Base-by-base conservation (phyloP, 345 rosid species). In the Kandelia obovata region DNA sequence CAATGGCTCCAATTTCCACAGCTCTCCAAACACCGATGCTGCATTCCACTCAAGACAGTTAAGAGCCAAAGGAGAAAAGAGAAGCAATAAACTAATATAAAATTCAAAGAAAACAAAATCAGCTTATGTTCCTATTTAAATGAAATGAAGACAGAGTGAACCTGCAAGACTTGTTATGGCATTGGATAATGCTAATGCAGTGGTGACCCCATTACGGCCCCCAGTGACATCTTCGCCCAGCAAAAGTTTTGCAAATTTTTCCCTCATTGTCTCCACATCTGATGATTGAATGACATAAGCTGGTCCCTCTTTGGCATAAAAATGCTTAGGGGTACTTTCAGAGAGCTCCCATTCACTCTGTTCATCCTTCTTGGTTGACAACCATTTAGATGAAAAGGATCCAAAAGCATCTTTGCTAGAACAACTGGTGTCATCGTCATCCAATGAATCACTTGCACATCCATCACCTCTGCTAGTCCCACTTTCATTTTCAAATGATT, bases 1-100 rank as follows among this genome's bases (percentile, higher is more conserved):
- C 56, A 95, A 76, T 1, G 99, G 99, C 81, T 94, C 97, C 73
- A 95, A 70, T 78, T 95, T 95, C 99, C 97, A 91, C 19, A 89
- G 76, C 82, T 95, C 99, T 58, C 99, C 99, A n/a, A 95, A 95
- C 64, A 92, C 76, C 2, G 96, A 84, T 21, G 89, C 97, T 95
- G 77, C 71, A 79, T 64, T 75, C 67, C 46, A 43, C 57, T 39
- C 47, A 60, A 20, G 37, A 19, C 55, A 57, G 52, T 66, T 30
- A 21, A 23, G 19, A 9, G 20, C 4, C 17, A 35, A 13, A 10
- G 11, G 7, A 61, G 6, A 59, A 43, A 27, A 43, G 30, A 1
- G 28, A 5, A 7, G 2, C 9, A 2, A 25, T 25, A 25, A 56
- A n/a, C 28, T 25, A 56, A 10, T 5, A 56, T 10, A 4, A 16